phyloP scores from a whole-genome alignment of 306 rosid genomes.

The Sindora glabra region DNA sequence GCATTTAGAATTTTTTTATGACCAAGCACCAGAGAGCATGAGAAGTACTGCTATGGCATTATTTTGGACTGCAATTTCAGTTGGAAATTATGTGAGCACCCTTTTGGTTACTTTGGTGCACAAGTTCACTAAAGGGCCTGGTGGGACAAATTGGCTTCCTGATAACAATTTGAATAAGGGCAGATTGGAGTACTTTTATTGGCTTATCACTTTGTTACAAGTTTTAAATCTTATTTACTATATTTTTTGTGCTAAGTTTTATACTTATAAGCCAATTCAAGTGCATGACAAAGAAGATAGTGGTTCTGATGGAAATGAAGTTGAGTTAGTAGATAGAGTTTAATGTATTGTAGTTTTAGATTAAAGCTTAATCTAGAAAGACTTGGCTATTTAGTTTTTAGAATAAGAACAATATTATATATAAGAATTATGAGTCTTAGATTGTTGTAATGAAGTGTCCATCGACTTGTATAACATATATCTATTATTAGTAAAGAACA shows the following conservation, averaged over 20 bases:
- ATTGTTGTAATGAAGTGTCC: no score
- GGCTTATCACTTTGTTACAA: slow-evolving; percentile 68
- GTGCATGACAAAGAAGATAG: slow-evolving; percentile 27
- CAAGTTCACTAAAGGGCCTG: slow-evolving; percentile 43
- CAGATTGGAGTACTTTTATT: slow-evolving; percentile 71
- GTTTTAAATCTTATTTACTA: slow-evolving; percentile 56
- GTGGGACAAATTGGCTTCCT: slow-evolving; percentile 85
- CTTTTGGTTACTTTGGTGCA: slow-evolving; percentile 64
- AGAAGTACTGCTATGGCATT: slow-evolving; percentile 77
- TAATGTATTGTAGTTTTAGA: background rate
- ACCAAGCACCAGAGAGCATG: slow-evolving; percentile 94
- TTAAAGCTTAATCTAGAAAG: background rate
- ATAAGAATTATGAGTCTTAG: no score
- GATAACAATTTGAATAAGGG: slow-evolving; percentile 64
- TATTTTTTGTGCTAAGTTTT: slow-evolving; percentile 48
- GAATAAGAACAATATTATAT: no score
- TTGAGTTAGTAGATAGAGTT: slow-evolving; percentile 41
- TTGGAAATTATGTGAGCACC: slow-evolving; percentile 67
- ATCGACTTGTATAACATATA: no score
- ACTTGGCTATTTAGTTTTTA: background rate
- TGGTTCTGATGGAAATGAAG: slow-evolving; percentile 21
- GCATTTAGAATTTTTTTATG: slow-evolving; percentile 85
- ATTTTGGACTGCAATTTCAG: slow-evolving; percentile 67
- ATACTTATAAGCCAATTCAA: slow-evolving; percentile 65
- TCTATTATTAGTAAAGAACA: no score